These are phyloP conservation scores for Ustilago curta DNA, from an alignment of 1,284 basidiomycete species.

Conservation along the genomic window DNA sequence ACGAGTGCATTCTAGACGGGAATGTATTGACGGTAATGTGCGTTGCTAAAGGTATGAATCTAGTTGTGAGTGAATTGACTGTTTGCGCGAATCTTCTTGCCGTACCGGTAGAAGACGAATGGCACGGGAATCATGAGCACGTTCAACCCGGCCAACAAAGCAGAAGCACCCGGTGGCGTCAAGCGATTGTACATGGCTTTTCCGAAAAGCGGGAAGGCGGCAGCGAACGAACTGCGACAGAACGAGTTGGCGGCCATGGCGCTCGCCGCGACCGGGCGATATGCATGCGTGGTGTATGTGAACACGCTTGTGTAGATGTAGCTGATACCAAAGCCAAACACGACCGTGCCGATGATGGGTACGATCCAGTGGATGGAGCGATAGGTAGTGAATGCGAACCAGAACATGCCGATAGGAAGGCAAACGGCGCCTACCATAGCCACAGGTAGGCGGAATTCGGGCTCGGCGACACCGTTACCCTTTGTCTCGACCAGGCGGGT, in stretches of 20 bases:
- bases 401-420: conserved; percentile 54
- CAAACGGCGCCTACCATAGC: conserved; percentile 47
- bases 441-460: conserved; percentile 56
- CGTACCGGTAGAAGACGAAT: conserved; percentile 54
- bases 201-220: conserved; percentile 44
- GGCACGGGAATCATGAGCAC: conserved; percentile 56
- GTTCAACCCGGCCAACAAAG: conserved; percentile 47
- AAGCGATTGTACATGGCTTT: conserved; percentile 51
- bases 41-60: background rate
- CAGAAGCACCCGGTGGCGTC: conserved; percentile 31
- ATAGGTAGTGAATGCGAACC: conserved; percentile 56
- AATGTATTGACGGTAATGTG: too few species aligned
- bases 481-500: conserved; percentile 73
- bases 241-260: conserved; percentile 57
- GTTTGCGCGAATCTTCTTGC: conserved; percentile 46
- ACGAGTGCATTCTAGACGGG: too few species aligned
- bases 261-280: conserved; percentile 50
- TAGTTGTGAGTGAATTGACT: conserved; percentile 44
- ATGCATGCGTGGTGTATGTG: conserved; percentile 49
- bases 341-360: conserved; percentile 45
- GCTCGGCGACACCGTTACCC: conserved; percentile 70
- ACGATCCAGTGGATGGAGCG: conserved; percentile 55
- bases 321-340: conserved; percentile 49
- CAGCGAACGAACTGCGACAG: conserved; percentile 45
- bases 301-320: conserved; percentile 48